Base-by-base conservation (phyloP, 2,329 filamentous ascomycete genomes). In the Ciborinia camelliae region DNA sequence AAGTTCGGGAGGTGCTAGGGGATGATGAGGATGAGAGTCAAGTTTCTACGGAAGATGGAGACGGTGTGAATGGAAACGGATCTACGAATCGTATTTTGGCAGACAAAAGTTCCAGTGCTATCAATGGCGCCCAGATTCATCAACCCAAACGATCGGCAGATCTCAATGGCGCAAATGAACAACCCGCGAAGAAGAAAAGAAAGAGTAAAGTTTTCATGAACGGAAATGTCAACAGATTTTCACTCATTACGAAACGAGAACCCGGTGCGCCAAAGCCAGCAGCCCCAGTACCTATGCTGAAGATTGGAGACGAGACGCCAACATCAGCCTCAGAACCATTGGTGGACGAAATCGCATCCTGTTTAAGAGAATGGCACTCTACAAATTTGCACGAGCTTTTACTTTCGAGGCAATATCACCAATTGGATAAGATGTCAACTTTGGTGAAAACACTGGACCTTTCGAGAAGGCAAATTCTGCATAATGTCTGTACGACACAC, bases 281-380 rank as follows among this genome's bases (percentile, higher is more conserved):
- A 14, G 96, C 96, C 14, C 95, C 95, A 0, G 93, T 99, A 10
- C 95, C 95, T 5, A 95, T 98, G 90, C 83, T 99, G 62, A 97
- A 97, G 77, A 94, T 99, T 75, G 95, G 95, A 65, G 95, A 99
- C 74, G 95, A 99, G 79, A 97, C 92, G 2, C 91, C 93, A 1
- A 96, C 92, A 0, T 97, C 92, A 7, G 82, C 86, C 20, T 88
- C 90, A 10, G 96, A 99, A 76, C 95, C 95, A 2, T 79, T 99
- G 67, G 93, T 99, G 30, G 95, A 99, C 77, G 95, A 99, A 77
- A 98, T 99, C 72, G 93, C 95, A 18, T 97, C 93, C 4, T 99
- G 95, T 75, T 79, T 99, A 68, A 87, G 95, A 71, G 95, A 99
- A 82, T 99, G 95, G 96, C 94, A 99, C 79, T 96, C 95, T 26